Evolutionary conservation across 179 eudicot genomes (phyloP), one percentile per base, ranked within the genome.

Genomic region (Sideroxylon spinosum): DNA sequence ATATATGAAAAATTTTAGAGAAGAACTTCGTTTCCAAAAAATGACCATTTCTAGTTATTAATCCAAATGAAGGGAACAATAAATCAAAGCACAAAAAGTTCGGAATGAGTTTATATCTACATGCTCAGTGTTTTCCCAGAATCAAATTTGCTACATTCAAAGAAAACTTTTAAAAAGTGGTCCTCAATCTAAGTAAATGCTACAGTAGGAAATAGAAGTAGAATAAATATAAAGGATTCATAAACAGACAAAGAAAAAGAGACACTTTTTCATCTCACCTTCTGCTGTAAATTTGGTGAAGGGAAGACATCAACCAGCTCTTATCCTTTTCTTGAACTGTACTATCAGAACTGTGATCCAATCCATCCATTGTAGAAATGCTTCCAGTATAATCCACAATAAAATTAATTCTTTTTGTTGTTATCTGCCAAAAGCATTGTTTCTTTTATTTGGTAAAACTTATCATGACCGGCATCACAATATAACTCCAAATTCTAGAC

Each of bases 241-340:
- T 3, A 37, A 37, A 37, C 44, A 1, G 5, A 37, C 1, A 37
- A 37, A 37, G 44, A 3, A 37, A 37, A 37, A 6, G 4, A 62
- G 56, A 44, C 7, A 53, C 22, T n/a, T n/a, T 69, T 22, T 71
- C 71, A 84, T 72, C 86, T 84, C 87, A 96, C 99, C 99, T 96
- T 87, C 99, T 88, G 86, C 97, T 94, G 85, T 88, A 94, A 23
- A 96, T 91, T 90, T 94, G 99, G 83, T 91, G 98, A 86, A 96
- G 97, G 69, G 97, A 94, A 80, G 94, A 86, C 73, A 91, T 87
- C 82, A 89, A 77, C 99, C 99, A 96, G 83, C 98, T 87, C 67
- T 86, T 89, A 84, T 94, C 93, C 88, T 89, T 96, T 80, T 86
- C 94, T 76, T 85, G 86, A 86, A 81, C 90, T 75, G 77, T 84